phyloP scores from a whole-genome alignment of 257 asterid genomes.

The Thymus mandschuricus region DNA sequence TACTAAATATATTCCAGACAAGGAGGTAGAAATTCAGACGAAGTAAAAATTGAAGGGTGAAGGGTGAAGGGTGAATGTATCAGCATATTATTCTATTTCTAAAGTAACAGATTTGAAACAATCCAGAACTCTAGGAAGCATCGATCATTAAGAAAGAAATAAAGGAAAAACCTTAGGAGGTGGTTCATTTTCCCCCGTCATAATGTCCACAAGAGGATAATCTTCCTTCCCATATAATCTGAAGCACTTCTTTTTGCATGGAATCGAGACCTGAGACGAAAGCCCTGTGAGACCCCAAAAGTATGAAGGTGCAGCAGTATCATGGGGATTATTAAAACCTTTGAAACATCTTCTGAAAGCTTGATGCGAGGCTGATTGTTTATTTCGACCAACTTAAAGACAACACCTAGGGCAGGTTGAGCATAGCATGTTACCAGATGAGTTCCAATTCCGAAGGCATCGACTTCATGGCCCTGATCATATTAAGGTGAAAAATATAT shows the following conservation, averaged over 20 bases:
- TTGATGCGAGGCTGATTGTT: constrained; percentile 94
- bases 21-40: too few relatives aligned
- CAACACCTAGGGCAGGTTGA: constrained; percentile 96
- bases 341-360: constrained; percentile 95
- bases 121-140: constrained; percentile 1
- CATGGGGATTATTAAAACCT: constrained; percentile 54
- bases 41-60: too few relatives aligned
- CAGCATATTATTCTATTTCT: too few relatives aligned
- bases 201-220: constrained; percentile 93
- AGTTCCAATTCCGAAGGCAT: constrained; percentile 95
- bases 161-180: constrained; percentile 68
- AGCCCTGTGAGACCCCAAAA: constrained; percentile 26
- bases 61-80: too few relatives aligned
- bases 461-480: constrained; percentile 91
- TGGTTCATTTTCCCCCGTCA: constrained; percentile 89
- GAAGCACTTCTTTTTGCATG: constrained; percentile 95
- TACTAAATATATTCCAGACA: too few relatives aligned
- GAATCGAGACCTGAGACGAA: constrained; percentile 82
- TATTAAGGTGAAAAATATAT: constrained; percentile 25
- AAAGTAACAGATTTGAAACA: background rate
- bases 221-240: constrained; percentile 93
- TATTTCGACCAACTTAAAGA: constrained; percentile 94
- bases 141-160: background rate
- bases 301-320: constrained; percentile 7
- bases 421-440: constrained; percentile 98